A percentile compares a stretch with the other conserved stretches of the same genome.
phyloP scores from a whole-genome alignment of 192 early-diverging fungal genomes.

The Backusella luteola region DNA sequence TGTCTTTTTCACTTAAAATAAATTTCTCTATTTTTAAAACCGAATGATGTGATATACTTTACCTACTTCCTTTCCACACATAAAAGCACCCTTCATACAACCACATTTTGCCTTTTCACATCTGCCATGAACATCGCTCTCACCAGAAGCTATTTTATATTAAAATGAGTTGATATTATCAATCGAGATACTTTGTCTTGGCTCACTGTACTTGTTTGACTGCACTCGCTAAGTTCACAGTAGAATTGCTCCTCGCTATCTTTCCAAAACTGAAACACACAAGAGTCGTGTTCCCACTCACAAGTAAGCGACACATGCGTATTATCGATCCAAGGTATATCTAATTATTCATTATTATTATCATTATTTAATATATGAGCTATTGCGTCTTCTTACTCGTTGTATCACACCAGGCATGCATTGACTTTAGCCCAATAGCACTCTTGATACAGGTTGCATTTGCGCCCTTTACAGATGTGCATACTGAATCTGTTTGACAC shows the following conservation, averaged over 20 bases:
- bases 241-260: constrained; percentile 83
- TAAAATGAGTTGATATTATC: not conserved
- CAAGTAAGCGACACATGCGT: constrained; percentile 59
- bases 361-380: not conserved
- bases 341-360: not conserved
- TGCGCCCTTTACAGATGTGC: constrained; percentile 18
- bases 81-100: constrained; percentile 73
- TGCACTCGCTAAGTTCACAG: constrained; percentile 74
- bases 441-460: constrained; percentile 37
- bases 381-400: constrained; percentile 27
- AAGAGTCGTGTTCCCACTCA: constrained; percentile 46
- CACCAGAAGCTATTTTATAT: constrained; percentile 13
- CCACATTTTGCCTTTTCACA: constrained; percentile 74
- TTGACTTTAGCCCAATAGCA: constrained; percentile 34
- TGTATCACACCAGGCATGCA: constrained; percentile 38
- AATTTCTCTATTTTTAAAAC: no score
- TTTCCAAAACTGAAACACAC: constrained; percentile 65
- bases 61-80: constrained; percentile 74
- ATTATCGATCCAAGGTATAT: constrained; percentile 48
- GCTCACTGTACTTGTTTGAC: constrained; percentile 29
- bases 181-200: not conserved
- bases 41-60: not conserved
- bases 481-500: constrained; percentile 38
- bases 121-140: constrained; percentile 27
- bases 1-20: constrained; percentile 10